A percentile compares a stretch with the other conserved stretches of the same genome.
Evolutionary conservation across 192 early-diverging fungal genomes (phyloP).

Genomic region (Backusella westeae): DNA sequence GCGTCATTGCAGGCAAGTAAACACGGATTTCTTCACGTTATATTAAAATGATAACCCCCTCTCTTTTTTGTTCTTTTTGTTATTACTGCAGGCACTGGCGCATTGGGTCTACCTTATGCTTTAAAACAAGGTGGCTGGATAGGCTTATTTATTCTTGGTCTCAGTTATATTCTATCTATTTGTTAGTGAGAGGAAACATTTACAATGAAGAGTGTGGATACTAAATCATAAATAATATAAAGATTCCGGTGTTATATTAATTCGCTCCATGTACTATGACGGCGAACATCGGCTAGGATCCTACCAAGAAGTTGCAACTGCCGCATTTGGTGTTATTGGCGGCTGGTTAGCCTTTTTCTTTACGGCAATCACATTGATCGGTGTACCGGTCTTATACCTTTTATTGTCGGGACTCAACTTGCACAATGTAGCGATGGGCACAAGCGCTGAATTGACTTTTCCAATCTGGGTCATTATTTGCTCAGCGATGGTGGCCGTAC

Average conservation of each 20-base stretch:
- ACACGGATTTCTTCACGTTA: background rate
- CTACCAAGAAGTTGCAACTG: conserved; percentile 67
- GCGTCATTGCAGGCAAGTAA: conserved; percentile 67
- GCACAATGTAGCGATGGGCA: conserved; percentile 49
- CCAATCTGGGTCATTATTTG: conserved; percentile 68
- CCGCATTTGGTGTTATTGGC: conserved; percentile 70
- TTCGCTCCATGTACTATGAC: conserved; percentile 76
- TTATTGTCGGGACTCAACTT: conserved; percentile 76
- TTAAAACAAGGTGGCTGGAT: conserved; percentile 76
- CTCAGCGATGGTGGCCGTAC: conserved; percentile 60
- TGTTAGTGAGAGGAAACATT: conserved; percentile 31
- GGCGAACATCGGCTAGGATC: conserved; percentile 61
- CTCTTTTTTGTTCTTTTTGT: conserved; percentile 41
- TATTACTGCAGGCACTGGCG: conserved; percentile 75
- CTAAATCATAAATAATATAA: background rate
- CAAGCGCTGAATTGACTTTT: conserved; percentile 35
- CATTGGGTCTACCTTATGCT: conserved; percentile 82
- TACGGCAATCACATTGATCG: conserved; percentile 64
- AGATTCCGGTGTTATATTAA: conserved; percentile 67
- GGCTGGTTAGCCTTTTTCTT: conserved; percentile 61
- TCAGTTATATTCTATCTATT: conserved; percentile 32
- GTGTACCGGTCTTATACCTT: conserved; percentile 68
- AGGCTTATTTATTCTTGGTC: conserved; percentile 44
- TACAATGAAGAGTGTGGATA: background rate
- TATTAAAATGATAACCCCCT: background rate